phyloP scores from a whole-genome alignment of 2,329 filamentous ascomycete species.

The Monosporascus sp. region DNA sequence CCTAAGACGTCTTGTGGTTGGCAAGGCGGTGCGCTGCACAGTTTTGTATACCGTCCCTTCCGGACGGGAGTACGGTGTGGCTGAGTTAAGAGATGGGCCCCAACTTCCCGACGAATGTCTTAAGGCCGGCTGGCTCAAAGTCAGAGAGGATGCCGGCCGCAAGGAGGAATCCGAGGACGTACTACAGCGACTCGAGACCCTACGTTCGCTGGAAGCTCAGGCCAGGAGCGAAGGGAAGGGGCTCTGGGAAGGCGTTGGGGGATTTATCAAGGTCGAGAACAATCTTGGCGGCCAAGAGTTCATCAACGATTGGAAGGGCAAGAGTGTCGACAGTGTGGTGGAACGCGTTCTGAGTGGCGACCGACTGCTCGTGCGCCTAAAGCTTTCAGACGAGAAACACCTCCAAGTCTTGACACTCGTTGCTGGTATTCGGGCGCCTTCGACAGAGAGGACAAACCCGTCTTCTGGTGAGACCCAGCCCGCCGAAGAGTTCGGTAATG shows the following conservation, averaged over 20 bases:
- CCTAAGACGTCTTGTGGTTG: constrained; percentile 76
- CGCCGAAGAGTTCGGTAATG: constrained; percentile 84
- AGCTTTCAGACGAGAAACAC: constrained; percentile 79
- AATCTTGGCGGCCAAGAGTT: constrained; percentile 78
- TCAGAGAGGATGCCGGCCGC: constrained; percentile 88
- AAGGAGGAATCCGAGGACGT: constrained; percentile 83
- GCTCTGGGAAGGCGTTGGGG: constrained; percentile 65
- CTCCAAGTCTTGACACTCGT: constrained; percentile 83
- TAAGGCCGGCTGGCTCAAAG: constrained; percentile 85
- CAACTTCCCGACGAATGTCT: constrained; percentile 77
- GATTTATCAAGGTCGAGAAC: constrained; percentile 71
- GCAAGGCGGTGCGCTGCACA: constrained; percentile 81
- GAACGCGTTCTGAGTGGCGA: constrained; percentile 91
- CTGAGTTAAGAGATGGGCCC: constrained; percentile 70
- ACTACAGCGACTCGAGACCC: constrained; percentile 65
- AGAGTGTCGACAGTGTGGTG: constrained; percentile 78
- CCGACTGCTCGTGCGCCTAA: constrained; percentile 76
- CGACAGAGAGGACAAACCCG: constrained; percentile 79
- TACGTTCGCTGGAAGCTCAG: constrained; percentile 71
- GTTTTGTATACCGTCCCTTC: constrained; percentile 84
- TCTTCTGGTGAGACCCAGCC: constrained; percentile 76
- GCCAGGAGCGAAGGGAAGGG: constrained; percentile 78
- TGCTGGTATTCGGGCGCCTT: constrained; percentile 82
- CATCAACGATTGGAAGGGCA: constrained; percentile 77
- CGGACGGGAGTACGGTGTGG: constrained; percentile 82